Base-by-base conservation (phyloP, 352 stramenopile genomes). In the Pythium monospermum region DNA sequence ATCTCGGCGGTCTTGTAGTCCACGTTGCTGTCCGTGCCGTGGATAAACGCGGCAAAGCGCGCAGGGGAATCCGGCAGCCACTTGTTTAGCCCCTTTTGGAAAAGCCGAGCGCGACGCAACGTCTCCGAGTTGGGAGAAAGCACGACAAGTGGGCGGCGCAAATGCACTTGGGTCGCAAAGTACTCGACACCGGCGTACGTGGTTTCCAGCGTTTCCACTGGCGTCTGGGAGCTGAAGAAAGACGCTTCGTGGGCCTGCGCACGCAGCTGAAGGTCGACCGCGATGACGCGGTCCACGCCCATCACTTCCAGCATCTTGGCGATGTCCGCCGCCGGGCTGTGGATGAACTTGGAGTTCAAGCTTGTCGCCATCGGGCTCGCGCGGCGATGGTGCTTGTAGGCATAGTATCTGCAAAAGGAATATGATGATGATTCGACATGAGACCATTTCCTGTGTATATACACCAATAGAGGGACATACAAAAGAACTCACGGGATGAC, bases 221-320 rank as follows among this genome's bases (percentile, higher is more conserved):
- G 87, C 30, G 96, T 71, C 39, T 84, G 66, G 39, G 85, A 89
- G 66, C 82, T 91, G 55, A 97, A 97, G 65, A 97, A 98, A 43
- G 82, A 94, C 19, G 85, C 82, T 35, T 96, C 88, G 45, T 96
- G 84, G 28, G 73, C 81, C 36, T 95, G 83, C 51, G 87, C 84
- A 45, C 87, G 89, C 58, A 94, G 75, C 66, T 97, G 87, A 16
- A 98, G 62, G 60, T 98, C 92, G 11, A 98, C 87, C 3, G 85
- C 84, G 57, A 98, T 96, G 38, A 98, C 85, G 45, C 83, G 83
- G 62, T 98, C 92, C 23, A 97, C 92, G 37, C 92, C 92, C 82
- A 97, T 96, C 33, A 96, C 90, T 63, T 97, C 83, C 22, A 98
- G 68, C 86, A 97, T 96, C 67, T 92, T 95, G 54, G 88, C 87